Conservation (phyloP, 495 filamentous ascomycete species). For the Pyronema domesticum region DNA sequence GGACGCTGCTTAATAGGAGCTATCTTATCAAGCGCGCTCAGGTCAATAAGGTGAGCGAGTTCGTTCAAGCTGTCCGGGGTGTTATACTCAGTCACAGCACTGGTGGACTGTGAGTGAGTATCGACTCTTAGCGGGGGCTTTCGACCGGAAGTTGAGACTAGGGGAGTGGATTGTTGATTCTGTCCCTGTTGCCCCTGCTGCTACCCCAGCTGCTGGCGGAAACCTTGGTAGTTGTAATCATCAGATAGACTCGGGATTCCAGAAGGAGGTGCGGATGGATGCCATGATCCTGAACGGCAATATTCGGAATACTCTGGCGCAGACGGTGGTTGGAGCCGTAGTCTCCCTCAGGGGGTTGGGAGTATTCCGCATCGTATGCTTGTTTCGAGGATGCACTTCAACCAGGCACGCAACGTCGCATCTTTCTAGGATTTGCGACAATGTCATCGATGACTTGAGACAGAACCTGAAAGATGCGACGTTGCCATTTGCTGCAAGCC, state of each 20-base stretch:
- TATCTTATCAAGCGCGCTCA: too few species aligned
- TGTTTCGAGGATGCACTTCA: too few species aligned
- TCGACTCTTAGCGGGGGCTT: slow-evolving; percentile 18
- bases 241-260: neutral
- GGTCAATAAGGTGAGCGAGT: too few species aligned
- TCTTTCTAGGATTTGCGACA: too few species aligned
- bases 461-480: too few species aligned
- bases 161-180: neutral
- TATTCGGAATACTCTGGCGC: neutral
- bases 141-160: slow-evolving; percentile 5
- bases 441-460: too few species aligned
- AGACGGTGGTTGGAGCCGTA: neutral
- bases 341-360: slow-evolving; percentile 6
- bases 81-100: slow-evolving; percentile 25
- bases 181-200: too few species aligned
- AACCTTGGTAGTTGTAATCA: neutral
- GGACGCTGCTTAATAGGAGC: too few species aligned
- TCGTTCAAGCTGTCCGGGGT: slow-evolving; percentile 42
- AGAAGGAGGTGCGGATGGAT: neutral
- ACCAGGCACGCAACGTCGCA: too few species aligned
- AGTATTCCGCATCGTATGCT: slow-evolving; percentile 17
- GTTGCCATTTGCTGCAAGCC: too few species aligned
- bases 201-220: too few species aligned
- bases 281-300: neutral
- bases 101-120: slow-evolving; percentile 31